Percentiles rank a stretch among this genome's conserved stretches.
Conservation (phyloP, 495 filamentous ascomycete genomes). For the Aspergillus carlsbadensis region DNA sequence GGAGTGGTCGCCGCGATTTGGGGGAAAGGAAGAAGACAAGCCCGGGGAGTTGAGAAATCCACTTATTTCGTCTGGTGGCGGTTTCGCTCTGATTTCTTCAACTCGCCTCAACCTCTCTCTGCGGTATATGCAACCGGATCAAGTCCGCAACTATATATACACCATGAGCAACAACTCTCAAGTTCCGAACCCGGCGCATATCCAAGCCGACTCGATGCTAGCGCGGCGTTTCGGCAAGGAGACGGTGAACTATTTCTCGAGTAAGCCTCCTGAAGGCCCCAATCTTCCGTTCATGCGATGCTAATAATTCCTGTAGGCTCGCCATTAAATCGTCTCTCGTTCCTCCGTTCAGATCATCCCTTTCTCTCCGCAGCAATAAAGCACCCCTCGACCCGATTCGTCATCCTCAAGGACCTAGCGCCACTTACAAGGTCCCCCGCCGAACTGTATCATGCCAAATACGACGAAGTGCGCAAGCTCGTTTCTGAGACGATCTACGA, state of each 20-base stretch:
- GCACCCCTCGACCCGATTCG: conserved; percentile 67
- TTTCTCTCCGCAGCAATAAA: conserved; percentile 77
- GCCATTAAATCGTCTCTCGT: conserved; percentile 77
- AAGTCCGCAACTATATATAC: background rate
- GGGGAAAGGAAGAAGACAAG: background rate
- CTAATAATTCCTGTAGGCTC: conserved; percentile 50
- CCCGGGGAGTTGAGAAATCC: background rate
- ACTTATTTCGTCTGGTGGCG: background rate
- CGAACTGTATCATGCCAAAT: conserved; percentile 59
- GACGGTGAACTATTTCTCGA: conserved; percentile 93
- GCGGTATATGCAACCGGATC: background rate
- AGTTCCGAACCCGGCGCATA: conserved; percentile 56
- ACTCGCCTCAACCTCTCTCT: background rate
- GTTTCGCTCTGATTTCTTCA: background rate
- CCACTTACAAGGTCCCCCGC: conserved; percentile 63
- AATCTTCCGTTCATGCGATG: background rate
- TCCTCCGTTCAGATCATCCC: conserved; percentile 73
- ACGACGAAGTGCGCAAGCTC: conserved; percentile 64
- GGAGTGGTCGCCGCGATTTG: background rate
- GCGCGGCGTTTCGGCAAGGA: conserved; percentile 86
- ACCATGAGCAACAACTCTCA: conserved; percentile 35
- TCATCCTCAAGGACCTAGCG: conserved; percentile 75
- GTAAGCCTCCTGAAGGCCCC: conserved; percentile 34
- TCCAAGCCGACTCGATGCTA: conserved; percentile 77
- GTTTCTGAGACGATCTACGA: conserved; percentile 70